Conservation (phyloP, 2,329 filamentous ascomycete species). For the Ophiostoma ips region DNA sequence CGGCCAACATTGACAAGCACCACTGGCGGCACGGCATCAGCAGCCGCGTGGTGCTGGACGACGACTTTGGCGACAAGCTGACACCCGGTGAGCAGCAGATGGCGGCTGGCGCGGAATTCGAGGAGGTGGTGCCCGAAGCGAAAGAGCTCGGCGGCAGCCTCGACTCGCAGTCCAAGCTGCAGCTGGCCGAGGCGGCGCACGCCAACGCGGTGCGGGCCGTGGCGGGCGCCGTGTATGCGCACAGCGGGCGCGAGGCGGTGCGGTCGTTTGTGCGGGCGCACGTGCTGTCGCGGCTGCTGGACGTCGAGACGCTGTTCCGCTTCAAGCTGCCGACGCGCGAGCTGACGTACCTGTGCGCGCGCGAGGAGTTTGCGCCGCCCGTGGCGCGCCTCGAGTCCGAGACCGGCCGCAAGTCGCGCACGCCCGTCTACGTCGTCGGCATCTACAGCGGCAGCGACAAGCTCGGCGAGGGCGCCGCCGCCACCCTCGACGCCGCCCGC, state of each 20-base stretch:
- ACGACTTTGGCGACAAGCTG: constrained; percentile 65
- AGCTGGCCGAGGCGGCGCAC: constrained; percentile 22
- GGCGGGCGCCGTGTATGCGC: constrained; percentile 72
- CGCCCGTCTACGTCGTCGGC: constrained; percentile 85
- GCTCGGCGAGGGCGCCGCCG: constrained; percentile 77
- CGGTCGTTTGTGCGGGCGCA: constrained; percentile 76
- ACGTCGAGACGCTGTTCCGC: constrained; percentile 64
- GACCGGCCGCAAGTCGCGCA: constrained; percentile 71
- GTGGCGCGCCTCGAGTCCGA: constrained; percentile 80
- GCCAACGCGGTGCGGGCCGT: constrained; percentile 71
- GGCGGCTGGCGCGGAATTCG: constrained; percentile 8
- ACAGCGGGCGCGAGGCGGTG: constrained; percentile 64
- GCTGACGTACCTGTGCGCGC: constrained; percentile 65
- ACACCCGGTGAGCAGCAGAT: neutral
- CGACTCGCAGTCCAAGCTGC: constrained; percentile 16
- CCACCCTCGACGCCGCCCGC: constrained; percentile 64
- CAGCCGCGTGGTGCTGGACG: constrained; percentile 66
- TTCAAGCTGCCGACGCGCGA: constrained; percentile 79
- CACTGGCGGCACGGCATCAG: constrained; percentile 56
- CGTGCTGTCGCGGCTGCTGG: constrained; percentile 65
- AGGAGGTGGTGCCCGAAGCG: constrained; percentile 4
- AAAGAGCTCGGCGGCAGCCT: constrained; percentile 7
- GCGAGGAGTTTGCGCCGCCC: constrained; percentile 80
- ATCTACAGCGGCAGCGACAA: constrained; percentile 87
- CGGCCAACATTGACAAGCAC: constrained; percentile 29